Conservation (phyloP, 2,329 filamentous ascomycete species). For the Mariannaea elegans region DNA sequence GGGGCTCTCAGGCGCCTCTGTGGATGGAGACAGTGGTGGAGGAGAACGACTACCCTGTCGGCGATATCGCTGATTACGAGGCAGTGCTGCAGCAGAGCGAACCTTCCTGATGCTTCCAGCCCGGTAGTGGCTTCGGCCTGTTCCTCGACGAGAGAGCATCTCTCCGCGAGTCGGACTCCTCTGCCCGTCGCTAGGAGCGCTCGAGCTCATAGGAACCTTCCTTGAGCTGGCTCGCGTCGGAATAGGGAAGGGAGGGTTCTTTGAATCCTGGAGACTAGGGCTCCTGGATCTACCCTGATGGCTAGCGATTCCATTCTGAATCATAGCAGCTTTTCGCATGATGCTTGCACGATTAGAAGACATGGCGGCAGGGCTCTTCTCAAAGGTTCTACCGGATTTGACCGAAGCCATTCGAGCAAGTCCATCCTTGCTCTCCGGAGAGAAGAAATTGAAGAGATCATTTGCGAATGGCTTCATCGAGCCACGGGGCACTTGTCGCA, state of each 20-base stretch:
- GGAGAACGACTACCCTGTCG: slow-evolving; percentile 67
- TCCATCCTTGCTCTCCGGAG: slow-evolving; percentile 45
- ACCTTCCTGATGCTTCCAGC: slow-evolving; percentile 79
- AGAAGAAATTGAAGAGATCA: slow-evolving; percentile 58
- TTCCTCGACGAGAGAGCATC: slow-evolving; percentile 64
- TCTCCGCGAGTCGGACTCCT: slow-evolving; percentile 75
- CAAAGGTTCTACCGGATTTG: slow-evolving; percentile 48
- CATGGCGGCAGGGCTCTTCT: slow-evolving; percentile 49
- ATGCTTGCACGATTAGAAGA: slow-evolving; percentile 61
- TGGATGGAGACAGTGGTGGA: slow-evolving; percentile 72
- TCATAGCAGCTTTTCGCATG: slow-evolving; percentile 82
- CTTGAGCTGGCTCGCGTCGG: slow-evolving; percentile 89
- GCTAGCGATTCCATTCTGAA: slow-evolving; percentile 78
- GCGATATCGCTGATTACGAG: slow-evolving; percentile 60
- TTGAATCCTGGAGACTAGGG: slow-evolving; percentile 68
- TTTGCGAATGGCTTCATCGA: slow-evolving; percentile 48
- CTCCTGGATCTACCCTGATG: slow-evolving; percentile 72
- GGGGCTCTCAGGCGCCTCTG: slow-evolving; percentile 74
- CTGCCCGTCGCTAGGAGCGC: slow-evolving; percentile 74
- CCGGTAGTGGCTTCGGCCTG: slow-evolving; percentile 59
- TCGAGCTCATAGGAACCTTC: slow-evolving; percentile 71
- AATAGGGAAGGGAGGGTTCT: slow-evolving; percentile 87
- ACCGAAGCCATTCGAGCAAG: slow-evolving; percentile 28
- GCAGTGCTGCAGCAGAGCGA: slow-evolving; percentile 81
- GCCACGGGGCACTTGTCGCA: slow-evolving; percentile 41